Evolutionary conservation across 2,329 filamentous ascomycete genomes (phyloP).

Genomic region (Claviceps pusilla): DNA sequence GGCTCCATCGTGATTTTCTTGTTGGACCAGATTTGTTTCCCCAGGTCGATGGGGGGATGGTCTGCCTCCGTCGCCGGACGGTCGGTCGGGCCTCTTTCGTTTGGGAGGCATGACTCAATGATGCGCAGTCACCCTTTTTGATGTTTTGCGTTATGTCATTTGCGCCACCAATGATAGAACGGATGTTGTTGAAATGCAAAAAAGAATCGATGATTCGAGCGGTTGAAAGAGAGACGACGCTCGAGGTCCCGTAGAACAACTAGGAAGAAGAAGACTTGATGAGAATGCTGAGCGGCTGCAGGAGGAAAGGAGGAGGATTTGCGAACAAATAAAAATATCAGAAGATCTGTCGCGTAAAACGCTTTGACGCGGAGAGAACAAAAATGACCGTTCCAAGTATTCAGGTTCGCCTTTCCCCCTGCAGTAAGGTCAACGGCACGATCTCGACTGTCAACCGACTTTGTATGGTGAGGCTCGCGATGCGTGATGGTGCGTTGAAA

Average conservation of each 20-base stretch:
- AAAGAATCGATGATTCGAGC: background rate
- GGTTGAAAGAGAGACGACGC: background rate
- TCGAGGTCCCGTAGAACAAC: background rate
- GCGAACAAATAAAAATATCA: background rate
- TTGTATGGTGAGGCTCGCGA: background rate
- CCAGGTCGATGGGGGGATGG: slow-evolving; percentile 49
- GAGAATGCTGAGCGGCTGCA: background rate
- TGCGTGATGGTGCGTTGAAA: background rate
- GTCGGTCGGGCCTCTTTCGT: slow-evolving; percentile 42
- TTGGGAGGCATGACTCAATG: slow-evolving; percentile 38
- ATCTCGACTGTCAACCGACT: background rate
- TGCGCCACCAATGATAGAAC: slow-evolving; percentile 8
- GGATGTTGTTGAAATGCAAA: background rate
- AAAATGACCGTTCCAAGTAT: background rate
- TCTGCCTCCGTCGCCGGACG: slow-evolving; percentile 32
- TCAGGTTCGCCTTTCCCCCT: background rate
- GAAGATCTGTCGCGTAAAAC: background rate
- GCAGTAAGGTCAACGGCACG: no score
- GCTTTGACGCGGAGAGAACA: background rate
- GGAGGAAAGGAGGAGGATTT: background rate
- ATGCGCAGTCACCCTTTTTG: slow-evolving; percentile 5
- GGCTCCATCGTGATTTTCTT: slow-evolving; percentile 39
- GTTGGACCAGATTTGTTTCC: slow-evolving; percentile 39
- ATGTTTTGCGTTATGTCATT: slow-evolving; percentile 20
- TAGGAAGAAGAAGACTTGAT: background rate